Evolutionary conservation across 2,329 filamentous ascomycete species (phyloP), one percentile per base, ranked within the genome.

Genomic region (Pyrenophora seminiperda): DNA sequence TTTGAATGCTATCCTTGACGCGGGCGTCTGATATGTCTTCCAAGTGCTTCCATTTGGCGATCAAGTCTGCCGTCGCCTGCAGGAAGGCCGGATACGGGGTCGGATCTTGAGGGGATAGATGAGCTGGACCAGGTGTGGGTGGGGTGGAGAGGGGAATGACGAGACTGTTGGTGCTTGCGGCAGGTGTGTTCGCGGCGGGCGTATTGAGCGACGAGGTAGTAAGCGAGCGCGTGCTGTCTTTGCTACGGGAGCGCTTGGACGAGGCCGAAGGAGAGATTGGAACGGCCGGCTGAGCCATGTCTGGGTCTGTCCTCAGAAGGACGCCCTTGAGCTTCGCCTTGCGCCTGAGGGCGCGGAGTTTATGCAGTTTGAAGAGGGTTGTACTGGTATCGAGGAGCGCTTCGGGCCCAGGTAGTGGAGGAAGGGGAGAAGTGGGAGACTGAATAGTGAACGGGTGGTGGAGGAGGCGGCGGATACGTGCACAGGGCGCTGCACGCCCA

Each of bases 1-100:
- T 40, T 14, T 63, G 56, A n/a, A 65, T 19, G 38, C 75, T 79
- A 51, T 81, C 75, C 13, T 75, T 65, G 10, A 84, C 65, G 22
- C 84, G 81, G 41, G 78, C 72, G 46, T 81, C 75, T 72, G 87
- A 80, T 62, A 82, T 75, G 81, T 80, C 82, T 74, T 85, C 79
- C 34, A 89, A 75, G 51, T 85, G 81, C 49, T 79, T 73, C 66
- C 87, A 88, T 63, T 83, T 86, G 48, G 76, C 70, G 51, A 79
- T 76, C 41, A 87, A 77, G 47, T 86, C 83, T 53, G 74, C 75
- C 19, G 72, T 76, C 46, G 80, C 68, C 29, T 72, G 73, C 48
- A 87, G 71, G 67, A 86, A 87, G 11, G 76, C 72, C 17, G 83
- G 82, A 50, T 82, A 70, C 31, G 62, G 63, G 2, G 61, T 64